phyloP scores from a whole-genome alignment of 2,329 filamentous ascomycete genomes.

The Beauveria sp. region DNA sequence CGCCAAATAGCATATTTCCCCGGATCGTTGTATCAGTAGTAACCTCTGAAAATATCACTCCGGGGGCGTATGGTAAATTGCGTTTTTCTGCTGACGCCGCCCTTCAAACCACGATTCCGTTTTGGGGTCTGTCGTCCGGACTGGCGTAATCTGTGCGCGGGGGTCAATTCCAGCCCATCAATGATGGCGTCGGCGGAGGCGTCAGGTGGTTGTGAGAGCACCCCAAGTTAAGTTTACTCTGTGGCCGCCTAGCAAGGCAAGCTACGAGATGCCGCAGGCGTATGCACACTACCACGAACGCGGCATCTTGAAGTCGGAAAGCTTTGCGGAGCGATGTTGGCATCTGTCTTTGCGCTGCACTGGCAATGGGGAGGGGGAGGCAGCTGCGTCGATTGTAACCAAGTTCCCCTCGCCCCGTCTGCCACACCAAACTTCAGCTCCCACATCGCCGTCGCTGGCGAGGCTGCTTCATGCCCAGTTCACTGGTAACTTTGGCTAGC shows the following conservation, averaged over 20 bases:
- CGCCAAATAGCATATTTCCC: neutral
- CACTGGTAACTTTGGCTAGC: neutral
- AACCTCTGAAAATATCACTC: neutral
- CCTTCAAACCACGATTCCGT: slow-evolving; percentile 4
- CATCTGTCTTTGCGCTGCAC: neutral
- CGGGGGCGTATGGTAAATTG: neutral
- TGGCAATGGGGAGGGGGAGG: neutral
- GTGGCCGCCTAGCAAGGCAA: neutral
- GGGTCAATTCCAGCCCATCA: neutral
- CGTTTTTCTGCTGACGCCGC: slow-evolving; percentile 9
- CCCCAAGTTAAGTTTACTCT: neutral
- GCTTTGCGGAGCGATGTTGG: neutral
- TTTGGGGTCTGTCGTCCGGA: slow-evolving; percentile 9
- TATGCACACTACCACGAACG: neutral
- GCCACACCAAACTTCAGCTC: neutral
- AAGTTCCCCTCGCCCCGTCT: neutral
- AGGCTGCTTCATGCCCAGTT: neutral
- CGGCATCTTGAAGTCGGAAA: neutral
- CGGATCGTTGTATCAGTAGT: neutral
- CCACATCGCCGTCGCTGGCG: neutral
- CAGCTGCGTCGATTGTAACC: neutral
- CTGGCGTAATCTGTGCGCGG: slow-evolving; percentile 4
- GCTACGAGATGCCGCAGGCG: neutral
- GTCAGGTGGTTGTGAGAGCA: neutral
- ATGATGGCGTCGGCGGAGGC: neutral